Base-by-base conservation (phyloP, 23 red algal genomes). In the Gracilaria gracilis region DNA sequence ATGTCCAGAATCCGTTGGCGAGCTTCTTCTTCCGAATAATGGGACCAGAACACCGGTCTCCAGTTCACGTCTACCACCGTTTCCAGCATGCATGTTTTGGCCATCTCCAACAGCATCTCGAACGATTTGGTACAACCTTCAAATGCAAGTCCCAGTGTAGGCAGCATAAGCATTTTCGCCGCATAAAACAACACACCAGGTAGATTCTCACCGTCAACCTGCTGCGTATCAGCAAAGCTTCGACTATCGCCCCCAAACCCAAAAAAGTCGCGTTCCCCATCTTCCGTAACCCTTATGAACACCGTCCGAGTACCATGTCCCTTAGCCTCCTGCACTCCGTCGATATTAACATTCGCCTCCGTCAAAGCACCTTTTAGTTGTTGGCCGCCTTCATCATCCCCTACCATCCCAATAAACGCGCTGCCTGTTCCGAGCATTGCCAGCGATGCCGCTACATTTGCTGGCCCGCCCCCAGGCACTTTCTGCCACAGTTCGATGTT, bases 61-160 rank as follows among this genome's bases (percentile, higher is more conserved):
- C 91, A 94, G 33, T 94, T 94, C 17, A 94, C 40, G 54, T 94
- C 91, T 2, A 86, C 91, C 40, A 84, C 65, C 21, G 76, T 72
- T 48, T 53, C 37, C 25, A 94, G 23, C 40, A 86, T 62, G 74
- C 82, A 86, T 69, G 42, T 54, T 23, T 81, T 82, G 27, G 91
- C 79, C 35, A 79, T 61, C 36, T 94, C 77, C 54, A 82, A 19
- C 21, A 94, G 46, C 70, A 59, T 36, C 15, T 51, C 72, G 27
- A 87, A 81, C 7, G 81, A 36, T 27, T 28, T 48, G 0, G 48
- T 29, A 37, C 71, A 65, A 6, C 79, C 89, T 20, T 67, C 71
- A 34, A 69, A 86, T 1, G 91, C 82, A 29, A 94, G 82, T 16
- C 37, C 38, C 48, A 94, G 29, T 5, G 91, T 94, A 24, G 80